These are phyloP conservation scores for Brassica cretica DNA, from an alignment of 345 rosid genomes.

Conservation along the genomic window DNA sequence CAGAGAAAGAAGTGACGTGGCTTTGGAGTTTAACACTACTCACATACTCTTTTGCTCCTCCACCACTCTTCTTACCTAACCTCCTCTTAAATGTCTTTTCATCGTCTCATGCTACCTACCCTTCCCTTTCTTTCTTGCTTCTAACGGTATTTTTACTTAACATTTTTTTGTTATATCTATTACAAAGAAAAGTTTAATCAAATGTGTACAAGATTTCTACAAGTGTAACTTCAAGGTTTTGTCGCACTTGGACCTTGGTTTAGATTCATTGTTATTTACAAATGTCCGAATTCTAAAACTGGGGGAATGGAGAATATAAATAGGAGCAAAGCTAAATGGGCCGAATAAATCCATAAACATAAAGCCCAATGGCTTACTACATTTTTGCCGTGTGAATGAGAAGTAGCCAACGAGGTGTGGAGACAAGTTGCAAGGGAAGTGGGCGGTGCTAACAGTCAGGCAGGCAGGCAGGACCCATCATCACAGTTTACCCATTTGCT, in stretches of 20 bases:
- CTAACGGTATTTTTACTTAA: not conserved
- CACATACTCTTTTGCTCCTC: slow-evolving; percentile 32
- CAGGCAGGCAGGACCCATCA: slow-evolving; percentile 29
- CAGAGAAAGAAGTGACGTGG: slow-evolving; percentile 19
- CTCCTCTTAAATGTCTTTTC: not conserved
- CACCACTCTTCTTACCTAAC: slow-evolving; percentile 43
- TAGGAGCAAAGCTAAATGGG: not conserved
- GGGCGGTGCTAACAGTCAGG: slow-evolving; percentile 33
- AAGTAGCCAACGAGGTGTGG: slow-evolving; percentile 29
- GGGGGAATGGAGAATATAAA: not conserved
- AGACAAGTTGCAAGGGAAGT: slow-evolving; percentile 34
- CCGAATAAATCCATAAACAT: not conserved
- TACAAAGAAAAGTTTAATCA: not conserved
- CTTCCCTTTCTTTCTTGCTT: slow-evolving; percentile 18
- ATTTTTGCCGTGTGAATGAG: not conserved
- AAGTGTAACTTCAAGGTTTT: not conserved
- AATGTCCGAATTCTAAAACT: not conserved
- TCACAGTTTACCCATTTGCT: slow-evolving; percentile 29
- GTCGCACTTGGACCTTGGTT: not conserved
- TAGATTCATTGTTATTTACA: not conserved
- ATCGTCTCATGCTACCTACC: slow-evolving; percentile 33
- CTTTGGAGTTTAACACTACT: not conserved
- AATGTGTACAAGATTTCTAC: not conserved
- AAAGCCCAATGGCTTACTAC: slow-evolving; percentile 3
- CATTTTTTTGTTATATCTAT: not conserved